Conservation (phyloP, 805 yeast species). For the Kregervanrija delftensis region DNA sequence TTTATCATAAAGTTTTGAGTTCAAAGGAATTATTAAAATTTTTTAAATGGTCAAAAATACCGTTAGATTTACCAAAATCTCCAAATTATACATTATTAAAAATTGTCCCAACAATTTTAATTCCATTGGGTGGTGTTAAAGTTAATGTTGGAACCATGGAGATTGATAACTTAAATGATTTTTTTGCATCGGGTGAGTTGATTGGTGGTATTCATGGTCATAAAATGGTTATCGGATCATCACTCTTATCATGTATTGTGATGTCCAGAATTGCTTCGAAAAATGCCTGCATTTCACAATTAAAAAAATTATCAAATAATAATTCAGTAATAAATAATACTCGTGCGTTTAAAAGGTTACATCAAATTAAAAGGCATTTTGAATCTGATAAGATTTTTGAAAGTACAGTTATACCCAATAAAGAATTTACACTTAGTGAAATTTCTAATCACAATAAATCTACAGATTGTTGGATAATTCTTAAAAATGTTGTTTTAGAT, state of each 20-base stretch:
- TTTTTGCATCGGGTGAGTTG: constrained; percentile 61
- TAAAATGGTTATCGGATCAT: constrained; percentile 54
- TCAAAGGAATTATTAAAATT: too few relatives aligned
- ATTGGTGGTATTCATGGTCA: constrained; percentile 66
- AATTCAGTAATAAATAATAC: neutral
- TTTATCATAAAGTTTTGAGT: too few relatives aligned
- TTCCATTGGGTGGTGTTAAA: constrained; percentile 52
- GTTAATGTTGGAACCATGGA: constrained; percentile 31
- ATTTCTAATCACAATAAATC: constrained; percentile 39
- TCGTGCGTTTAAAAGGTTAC: constrained; percentile 6
- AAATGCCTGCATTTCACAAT: constrained; percentile 26
- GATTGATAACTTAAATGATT: constrained; percentile 26
- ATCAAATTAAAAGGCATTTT: constrained; percentile 7
- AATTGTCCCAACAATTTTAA: constrained; percentile 13
- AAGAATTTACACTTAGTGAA: constrained; percentile 40
- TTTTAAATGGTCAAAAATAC: neutral
- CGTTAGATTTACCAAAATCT: neutral
- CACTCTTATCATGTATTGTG: constrained; percentile 53
- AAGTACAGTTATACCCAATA: constrained; percentile 35
- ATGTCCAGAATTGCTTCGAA: constrained; percentile 49
- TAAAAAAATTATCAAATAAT: constrained; percentile 9
- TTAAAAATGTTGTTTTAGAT: constrained; percentile 46
- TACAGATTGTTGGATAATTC: constrained; percentile 47
- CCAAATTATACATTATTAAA: too few relatives aligned
- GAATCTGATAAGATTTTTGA: constrained; percentile 13